Evolutionary conservation across 768 basidiomycete genomes (phyloP), one percentile per base, ranked within the genome.

Genomic region (Mrakia blollopis): DNA sequence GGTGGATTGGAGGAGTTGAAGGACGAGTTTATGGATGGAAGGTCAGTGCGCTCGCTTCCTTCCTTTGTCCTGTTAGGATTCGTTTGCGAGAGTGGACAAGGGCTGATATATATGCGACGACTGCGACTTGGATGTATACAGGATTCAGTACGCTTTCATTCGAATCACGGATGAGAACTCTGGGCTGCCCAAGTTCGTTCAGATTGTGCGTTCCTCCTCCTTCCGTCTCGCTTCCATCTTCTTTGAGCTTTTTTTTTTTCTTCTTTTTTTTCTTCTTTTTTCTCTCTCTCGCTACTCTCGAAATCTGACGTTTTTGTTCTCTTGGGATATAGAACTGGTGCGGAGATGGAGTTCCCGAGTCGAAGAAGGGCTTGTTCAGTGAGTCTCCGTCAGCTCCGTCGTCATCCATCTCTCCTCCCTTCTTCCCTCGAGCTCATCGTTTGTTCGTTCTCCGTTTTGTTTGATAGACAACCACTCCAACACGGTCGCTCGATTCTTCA

Each of bases 11-110:
- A 95, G 79, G 93, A 94, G 80, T 85, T 98, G 3, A 89, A 92
- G 81, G 95, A 98, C 80, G 94, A 96, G 85, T 98, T 98, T 84
- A 92, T 90, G 60, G 94, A 98, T 83, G 95, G 94, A 77, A 87
- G 91, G 93, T 92, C 78, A 62, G 89, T 77, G 25, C 50, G 52
- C 23, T 37, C 23, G 1, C 30, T n/a, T n/a, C 32, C 28, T 37
- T 52, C 28, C 47, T 61, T 32, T 23, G 52, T 44, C 50, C 2
- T 16, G 30, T 39, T 74, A 39, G 25, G 32, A 35, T 13, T 61
- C 61, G 3, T 73, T n/a, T n/a, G n/a, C n/a, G n/a, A n/a, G 39
- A n/a, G 11, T 2, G 62, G 13, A 16, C 32, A 32, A 52, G 0
- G n/a, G 37, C 39, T 62, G 41, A 73, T 21, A 16, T 35, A n/a